Base-by-base conservation (phyloP, 768 basidiomycete genomes). In the Russula earlei region DNA sequence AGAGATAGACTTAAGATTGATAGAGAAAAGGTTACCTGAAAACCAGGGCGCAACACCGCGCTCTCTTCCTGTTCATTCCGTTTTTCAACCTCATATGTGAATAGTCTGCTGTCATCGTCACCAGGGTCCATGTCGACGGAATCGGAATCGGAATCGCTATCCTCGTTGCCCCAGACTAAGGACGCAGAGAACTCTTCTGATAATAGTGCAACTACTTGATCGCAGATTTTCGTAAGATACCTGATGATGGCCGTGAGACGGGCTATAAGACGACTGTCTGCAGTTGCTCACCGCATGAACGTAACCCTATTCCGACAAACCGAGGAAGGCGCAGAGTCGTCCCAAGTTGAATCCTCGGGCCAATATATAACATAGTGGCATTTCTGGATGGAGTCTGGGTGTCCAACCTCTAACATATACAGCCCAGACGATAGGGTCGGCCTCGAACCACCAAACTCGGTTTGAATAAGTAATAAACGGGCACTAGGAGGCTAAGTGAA, bases 281-380 rank as follows among this genome's bases (percentile, higher is more conserved):
- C 8, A 15, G 9, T 22, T 1, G 7, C 67, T 33, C 65, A 79
- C 82, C 82, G 68, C 79, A 84, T 82, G 60, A 84, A 84, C 0
- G 82, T 80, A 3, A 77, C 70, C 5, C 82, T 72, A 66, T 82
- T 84, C 5, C 76, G 73, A 20, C 71, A 63, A 37, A 78, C 72
- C 3, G 78, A 67, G 0, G 73, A 68, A 6, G 68, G 42, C 0
- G 78, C 75, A 11, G 70, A 67, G 63, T 82, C 80, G 42, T 77
- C 65, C 82, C 82, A 84, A 0, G 82, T 83, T 1, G 67, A 72
- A 27, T 77, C 71, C 58, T 84, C 80, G 0, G 82, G 82, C 82
- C 83, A 84, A 56, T 79, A 83, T 5, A 84, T 61, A 12, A 80
- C 72, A 51, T 77, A 79, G 5, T 77, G 50, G 25, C 68, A 64